These are phyloP conservation scores for Orbilia javanica DNA, from an alignment of 2,329 filamentous ascomycete genomes.

Conservation along the genomic window DNA sequence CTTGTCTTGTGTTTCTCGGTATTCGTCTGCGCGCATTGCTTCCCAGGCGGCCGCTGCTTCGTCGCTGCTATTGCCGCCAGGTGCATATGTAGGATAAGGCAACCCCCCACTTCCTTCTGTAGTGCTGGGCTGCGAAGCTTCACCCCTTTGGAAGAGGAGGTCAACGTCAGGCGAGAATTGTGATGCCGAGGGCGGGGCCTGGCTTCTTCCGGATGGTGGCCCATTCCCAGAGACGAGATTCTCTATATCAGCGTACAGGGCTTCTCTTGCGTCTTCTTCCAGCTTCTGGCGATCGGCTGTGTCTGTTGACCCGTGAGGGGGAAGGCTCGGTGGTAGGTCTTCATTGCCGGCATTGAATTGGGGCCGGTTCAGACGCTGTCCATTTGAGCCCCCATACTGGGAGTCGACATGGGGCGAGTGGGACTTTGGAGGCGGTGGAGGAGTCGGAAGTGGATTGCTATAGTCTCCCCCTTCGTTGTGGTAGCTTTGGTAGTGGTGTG, in stretches of 20 bases:
- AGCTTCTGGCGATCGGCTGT: conserved; percentile 37
- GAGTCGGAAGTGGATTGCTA: conserved; percentile 60
- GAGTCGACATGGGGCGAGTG: conserved; percentile 60
- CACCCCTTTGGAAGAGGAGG: conserved; percentile 51
- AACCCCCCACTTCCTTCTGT: conserved; percentile 20
- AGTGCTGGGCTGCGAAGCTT: neutral
- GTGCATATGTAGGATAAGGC: conserved; percentile 42
- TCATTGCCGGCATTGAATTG: conserved; percentile 30
- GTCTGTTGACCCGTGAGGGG: conserved; percentile 29
- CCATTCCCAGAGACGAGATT: conserved; percentile 36
- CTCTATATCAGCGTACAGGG: conserved; percentile 54
- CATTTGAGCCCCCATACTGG: conserved; percentile 23
- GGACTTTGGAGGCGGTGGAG: conserved; percentile 63
- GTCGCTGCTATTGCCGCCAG: conserved; percentile 52
- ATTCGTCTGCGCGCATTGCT: conserved; percentile 53
- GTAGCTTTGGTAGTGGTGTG: conserved; percentile 41
- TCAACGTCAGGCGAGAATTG: conserved; percentile 53
- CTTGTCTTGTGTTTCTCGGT: conserved; percentile 41
- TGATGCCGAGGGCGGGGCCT: conserved; percentile 4
- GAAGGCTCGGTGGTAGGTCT: conserved; percentile 41
- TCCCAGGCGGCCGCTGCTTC: conserved; percentile 56
- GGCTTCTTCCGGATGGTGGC: neutral
- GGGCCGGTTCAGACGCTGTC: conserved; percentile 19
- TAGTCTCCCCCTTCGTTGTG: conserved; percentile 49
- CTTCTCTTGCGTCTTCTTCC: conserved; percentile 49